Evolutionary conservation across 148 eudicot species (phyloP).

Genomic region (Chenopodium berlandieri): DNA sequence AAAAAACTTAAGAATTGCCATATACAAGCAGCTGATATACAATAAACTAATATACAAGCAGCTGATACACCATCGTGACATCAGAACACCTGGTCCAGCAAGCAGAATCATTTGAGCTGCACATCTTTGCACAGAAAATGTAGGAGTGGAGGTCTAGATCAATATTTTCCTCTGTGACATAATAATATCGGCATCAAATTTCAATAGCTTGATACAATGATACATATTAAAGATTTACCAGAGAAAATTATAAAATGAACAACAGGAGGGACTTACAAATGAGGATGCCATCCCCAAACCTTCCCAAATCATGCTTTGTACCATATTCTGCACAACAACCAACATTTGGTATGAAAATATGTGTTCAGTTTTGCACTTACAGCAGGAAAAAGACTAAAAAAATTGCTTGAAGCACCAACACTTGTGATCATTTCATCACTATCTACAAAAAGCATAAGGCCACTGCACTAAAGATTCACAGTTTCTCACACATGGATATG

Average conservation of each 20-base stretch:
- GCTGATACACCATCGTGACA: no score
- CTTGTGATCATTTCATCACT: slow-evolving; percentile 2
- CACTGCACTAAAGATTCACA: not conserved
- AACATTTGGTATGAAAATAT: slow-evolving; percentile 6
- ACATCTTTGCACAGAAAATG: no score
- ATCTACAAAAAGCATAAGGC: not conserved
- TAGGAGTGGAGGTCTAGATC: slow-evolving; percentile 62
- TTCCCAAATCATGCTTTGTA: slow-evolving; percentile 72
- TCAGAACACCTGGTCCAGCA: no score
- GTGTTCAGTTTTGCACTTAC: not conserved
- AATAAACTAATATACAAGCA: no score
- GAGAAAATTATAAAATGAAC: not conserved
- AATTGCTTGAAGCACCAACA: slow-evolving; percentile 3
- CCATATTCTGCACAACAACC: slow-evolving; percentile 71
- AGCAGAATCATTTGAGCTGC: no score
- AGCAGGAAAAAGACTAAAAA: not conserved
- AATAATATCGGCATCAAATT: slow-evolving; percentile 10
- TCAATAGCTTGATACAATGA: not conserved
- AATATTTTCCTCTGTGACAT: slow-evolving; percentile 75
- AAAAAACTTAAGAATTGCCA: no score
- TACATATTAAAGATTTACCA: not conserved
- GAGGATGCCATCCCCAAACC: slow-evolving; percentile 88
- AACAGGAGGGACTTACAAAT: slow-evolving; percentile 60
- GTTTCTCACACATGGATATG: not conserved
- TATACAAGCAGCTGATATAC: no score